phyloP scores from a whole-genome alignment of 2,329 filamentous ascomycete genomes.

The Colletotrichum destructivum region DNA sequence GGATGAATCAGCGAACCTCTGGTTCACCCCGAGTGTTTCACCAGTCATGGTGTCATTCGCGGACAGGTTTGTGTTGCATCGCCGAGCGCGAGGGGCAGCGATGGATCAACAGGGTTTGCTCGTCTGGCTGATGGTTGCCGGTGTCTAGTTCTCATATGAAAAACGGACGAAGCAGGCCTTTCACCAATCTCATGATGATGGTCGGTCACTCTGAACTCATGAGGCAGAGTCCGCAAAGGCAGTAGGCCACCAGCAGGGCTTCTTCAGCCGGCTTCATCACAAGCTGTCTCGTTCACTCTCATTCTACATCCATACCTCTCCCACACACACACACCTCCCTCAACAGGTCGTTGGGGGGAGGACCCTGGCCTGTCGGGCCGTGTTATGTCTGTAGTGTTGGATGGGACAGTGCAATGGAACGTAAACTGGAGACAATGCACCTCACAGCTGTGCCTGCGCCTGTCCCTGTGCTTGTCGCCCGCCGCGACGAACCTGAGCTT shows the following conservation, averaged over 20 bases:
- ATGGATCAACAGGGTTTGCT: background rate
- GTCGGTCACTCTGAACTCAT: background rate
- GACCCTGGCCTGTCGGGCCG: constrained; percentile 20
- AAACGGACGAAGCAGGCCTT: background rate
- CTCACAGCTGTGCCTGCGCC: background rate
- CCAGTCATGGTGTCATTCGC: constrained; percentile 16
- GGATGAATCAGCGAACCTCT: constrained; percentile 21
- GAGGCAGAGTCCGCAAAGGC: background rate
- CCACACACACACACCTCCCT: constrained; percentile 15
- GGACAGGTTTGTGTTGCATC: background rate
- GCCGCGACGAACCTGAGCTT: constrained; percentile 15
- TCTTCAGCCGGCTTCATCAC: background rate
- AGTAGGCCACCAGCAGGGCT: background rate
- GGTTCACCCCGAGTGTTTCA: constrained; percentile 29
- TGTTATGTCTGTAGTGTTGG: constrained; percentile 4
- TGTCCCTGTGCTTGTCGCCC: background rate
- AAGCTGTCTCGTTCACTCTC: no score
- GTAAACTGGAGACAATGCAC: background rate
- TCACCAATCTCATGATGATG: background rate
- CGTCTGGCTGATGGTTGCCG: background rate
- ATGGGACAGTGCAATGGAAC: constrained; percentile 5
- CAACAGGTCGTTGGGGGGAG: background rate
- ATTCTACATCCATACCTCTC: background rate
- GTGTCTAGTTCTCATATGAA: background rate
- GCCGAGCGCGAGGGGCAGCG: constrained; percentile 9